Percentiles rank a stretch among this genome's conserved stretches.
Evolutionary conservation across 2,329 filamentous ascomycete genomes (phyloP).

Genomic region (Fusarium robinianum): DNA sequence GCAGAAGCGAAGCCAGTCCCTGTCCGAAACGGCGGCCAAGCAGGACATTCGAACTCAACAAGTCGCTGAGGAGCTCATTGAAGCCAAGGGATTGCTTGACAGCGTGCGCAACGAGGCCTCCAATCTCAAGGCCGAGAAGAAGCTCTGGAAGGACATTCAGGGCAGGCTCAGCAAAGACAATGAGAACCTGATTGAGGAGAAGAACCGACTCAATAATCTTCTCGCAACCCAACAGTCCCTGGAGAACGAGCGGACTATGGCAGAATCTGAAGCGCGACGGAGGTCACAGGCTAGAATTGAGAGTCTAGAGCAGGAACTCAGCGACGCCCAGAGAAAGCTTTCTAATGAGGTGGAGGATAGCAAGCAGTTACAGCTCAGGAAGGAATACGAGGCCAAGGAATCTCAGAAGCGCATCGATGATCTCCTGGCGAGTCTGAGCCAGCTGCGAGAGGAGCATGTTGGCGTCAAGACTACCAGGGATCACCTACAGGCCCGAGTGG

Average conservation of each 20-base stretch:
- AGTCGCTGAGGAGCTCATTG: constrained; percentile 89
- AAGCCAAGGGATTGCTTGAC: constrained; percentile 79
- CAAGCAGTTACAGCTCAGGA: constrained; percentile 80
- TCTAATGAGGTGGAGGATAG: constrained; percentile 81
- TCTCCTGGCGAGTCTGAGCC: constrained; percentile 76
- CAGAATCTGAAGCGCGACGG: constrained; percentile 79
- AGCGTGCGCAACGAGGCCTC: constrained; percentile 88
- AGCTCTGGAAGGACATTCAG: constrained; percentile 92
- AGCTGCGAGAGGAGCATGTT: constrained; percentile 84
- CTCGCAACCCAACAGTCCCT: constrained; percentile 84
- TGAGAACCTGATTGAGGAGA: constrained; percentile 81
- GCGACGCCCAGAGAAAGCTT: constrained; percentile 78
- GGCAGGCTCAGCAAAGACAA: constrained; percentile 87
- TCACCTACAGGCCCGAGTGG: constrained; percentile 84
- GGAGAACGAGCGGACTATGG: constrained; percentile 87
- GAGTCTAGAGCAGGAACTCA: constrained; percentile 76
- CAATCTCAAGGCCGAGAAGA: constrained; percentile 93
- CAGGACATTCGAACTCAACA: constrained; percentile 91
- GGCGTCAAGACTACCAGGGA: constrained; percentile 86
- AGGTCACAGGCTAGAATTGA: constrained; percentile 80
- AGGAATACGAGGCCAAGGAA: constrained; percentile 89
- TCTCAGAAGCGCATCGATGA: constrained; percentile 92
- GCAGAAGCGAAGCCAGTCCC: constrained; percentile 75
- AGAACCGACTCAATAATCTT: constrained; percentile 78
- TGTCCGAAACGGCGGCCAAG: constrained; percentile 84